Base-by-base conservation (phyloP, 2,329 filamentous ascomycete genomes). In the Stemphylium lycopersici region DNA sequence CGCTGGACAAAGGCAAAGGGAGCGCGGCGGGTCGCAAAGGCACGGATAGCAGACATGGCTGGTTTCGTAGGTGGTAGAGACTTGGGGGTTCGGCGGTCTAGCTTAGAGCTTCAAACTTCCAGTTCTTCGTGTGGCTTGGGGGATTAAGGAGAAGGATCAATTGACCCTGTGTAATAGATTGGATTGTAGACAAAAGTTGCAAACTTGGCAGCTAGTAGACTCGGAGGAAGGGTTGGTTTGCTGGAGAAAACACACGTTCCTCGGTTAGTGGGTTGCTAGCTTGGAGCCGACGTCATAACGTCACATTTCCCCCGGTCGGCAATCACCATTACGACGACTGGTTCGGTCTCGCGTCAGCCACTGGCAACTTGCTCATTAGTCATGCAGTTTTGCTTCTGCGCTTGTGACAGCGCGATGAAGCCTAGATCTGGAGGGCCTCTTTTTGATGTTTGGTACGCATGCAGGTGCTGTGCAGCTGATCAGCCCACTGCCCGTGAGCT, bases 41-140 rank as follows among this genome's bases (percentile, higher is more conserved):
- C 63, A 56, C 72, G 68, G 56, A 72, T 54, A 37, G 67, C 63
- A 24, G 69, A 70, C 73, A 76, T 76, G 51, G 37, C 38, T 61
- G 49, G 43, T 18, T 50, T 40, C 5, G 44, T 39, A 33, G 26
- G 13, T 52, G 55, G 18, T 33, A 18, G 39, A 31, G 41, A 26
- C 33, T 41, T 32, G 20, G 33, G 16, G 47, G 39, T 51, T 36
- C 16, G 36, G 31, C 15, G 41, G 36, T 45, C 31, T 22, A 45
- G 34, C 34, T 50, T 31, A 37, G 42, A 20, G 24, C 42, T 46
- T 42, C 31, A 45, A 36, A 22, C 22, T 41, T 20, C 7, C 24
- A 34, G 11, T 37, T 46, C 40, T 36, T 37, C 15, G 4, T 3
- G 29, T 24, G n/a, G 0, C 26, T 4, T 40, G 31, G 8, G 42